A percentile compares a stretch with the other conserved stretches of the same genome.
Conservation (phyloP, 495 filamentous ascomycete species). For the Aspergillus nidulans region DNA sequence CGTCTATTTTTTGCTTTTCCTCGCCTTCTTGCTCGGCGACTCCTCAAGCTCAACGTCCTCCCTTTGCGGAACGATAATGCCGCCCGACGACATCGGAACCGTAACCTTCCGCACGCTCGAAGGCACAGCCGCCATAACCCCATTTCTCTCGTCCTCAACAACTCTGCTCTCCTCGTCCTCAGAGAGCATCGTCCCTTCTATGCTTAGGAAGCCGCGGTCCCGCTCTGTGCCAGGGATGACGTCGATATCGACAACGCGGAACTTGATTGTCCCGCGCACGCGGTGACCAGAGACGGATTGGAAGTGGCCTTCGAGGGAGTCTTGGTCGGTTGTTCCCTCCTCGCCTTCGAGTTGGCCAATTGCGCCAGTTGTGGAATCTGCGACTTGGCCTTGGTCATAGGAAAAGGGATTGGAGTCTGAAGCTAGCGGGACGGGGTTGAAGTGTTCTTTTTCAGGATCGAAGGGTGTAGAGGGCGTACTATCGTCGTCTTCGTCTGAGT, state of each 20-base stretch:
- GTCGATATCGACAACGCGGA: constrained; percentile 62
- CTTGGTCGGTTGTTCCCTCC: constrained; percentile 12
- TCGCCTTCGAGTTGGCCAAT: constrained; percentile 30
- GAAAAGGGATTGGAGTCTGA: constrained; percentile 30
- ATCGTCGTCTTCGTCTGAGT: constrained; percentile 31
- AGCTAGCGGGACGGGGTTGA: constrained; percentile 33
- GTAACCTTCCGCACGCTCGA: background rate
- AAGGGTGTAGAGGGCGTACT: constrained; percentile 23
- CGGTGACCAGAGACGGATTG: constrained; percentile 57
- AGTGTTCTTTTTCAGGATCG: constrained; percentile 40
- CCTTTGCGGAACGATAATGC: constrained; percentile 5
- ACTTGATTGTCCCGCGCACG: constrained; percentile 56
- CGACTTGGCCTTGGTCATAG: constrained; percentile 19
- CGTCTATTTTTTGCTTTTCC: constrained; percentile 16
- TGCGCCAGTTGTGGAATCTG: constrained; percentile 17
- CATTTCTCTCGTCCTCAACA: constrained; percentile 34
- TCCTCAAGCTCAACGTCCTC: constrained; percentile 8
- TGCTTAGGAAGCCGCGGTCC: constrained; percentile 59
- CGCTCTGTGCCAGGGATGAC: constrained; percentile 51
- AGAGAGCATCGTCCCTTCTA: constrained; percentile 64
- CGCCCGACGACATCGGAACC: constrained; percentile 15
- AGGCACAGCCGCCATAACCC: constrained; percentile 12
- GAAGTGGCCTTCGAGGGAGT: constrained; percentile 48
- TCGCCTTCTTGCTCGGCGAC: constrained; percentile 17
- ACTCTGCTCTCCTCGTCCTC: constrained; percentile 42